A percentile compares a stretch with the other conserved stretches of the same genome.
phyloP scores from a whole-genome alignment of 75 land plant genomes.

The Selaginella moellendorffii region DNA sequence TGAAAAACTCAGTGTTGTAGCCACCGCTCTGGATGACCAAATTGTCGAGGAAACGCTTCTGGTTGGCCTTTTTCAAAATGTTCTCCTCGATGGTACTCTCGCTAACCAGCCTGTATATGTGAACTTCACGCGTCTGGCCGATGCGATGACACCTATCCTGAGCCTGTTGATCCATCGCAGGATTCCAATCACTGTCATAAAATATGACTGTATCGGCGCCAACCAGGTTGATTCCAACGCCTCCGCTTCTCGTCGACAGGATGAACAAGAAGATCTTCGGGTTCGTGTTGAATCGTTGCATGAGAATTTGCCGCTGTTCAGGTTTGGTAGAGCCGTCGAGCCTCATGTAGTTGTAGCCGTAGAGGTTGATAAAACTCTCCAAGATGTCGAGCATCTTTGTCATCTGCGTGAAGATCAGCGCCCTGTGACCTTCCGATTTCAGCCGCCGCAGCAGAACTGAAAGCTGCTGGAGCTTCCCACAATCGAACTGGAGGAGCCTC shows the following conservation, averaged over 20 bases:
- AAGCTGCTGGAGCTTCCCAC: conserved; percentile 94
- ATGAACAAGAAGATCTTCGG: conserved; percentile 93
- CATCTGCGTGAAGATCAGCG: conserved; percentile 97
- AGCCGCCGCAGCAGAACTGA: conserved; percentile 62
- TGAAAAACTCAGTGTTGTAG: conserved; percentile 97
- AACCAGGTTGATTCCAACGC: conserved; percentile 94
- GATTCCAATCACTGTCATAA: conserved; percentile 99
- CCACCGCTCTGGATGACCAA: conserved; percentile 98
- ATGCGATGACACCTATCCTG: conserved; percentile 98
- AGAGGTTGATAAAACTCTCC: conserved; percentile 89
- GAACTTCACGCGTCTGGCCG: conserved; percentile 98
- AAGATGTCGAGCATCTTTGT: conserved; percentile 97
- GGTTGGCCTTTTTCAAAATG: conserved; percentile 95
- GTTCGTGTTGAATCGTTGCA: conserved; percentile 98
- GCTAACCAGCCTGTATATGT: conserved; percentile 71
- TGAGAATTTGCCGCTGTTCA: conserved; percentile 89
- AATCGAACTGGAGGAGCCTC: conserved; percentile 89
- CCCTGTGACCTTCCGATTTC: conserved; percentile 90
- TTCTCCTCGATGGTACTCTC: conserved; percentile 99
- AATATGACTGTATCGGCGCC: conserved; percentile 99
- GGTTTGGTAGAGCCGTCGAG: conserved; percentile 98
- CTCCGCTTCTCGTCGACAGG: conserved; percentile 96
- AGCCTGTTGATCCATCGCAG: conserved; percentile 99
- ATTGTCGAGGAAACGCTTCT: conserved; percentile 90
- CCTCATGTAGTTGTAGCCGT: conserved; percentile 97